phyloP scores from a whole-genome alignment of 2,329 filamentous ascomycete species.

The Coniochaeta prunicola region DNA sequence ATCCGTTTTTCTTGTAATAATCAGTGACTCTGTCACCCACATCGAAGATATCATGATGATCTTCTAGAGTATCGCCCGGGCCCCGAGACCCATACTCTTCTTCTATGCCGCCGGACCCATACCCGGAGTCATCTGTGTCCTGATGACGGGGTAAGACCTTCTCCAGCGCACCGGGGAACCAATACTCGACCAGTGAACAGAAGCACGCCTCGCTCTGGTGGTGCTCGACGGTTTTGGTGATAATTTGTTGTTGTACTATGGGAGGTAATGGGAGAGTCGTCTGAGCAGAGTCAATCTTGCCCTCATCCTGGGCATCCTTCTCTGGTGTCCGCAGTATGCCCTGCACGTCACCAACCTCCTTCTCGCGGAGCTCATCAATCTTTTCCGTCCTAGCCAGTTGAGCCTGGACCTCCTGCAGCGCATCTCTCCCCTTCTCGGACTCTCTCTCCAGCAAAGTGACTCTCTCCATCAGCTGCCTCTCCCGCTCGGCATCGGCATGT shows the following conservation, averaged over 20 bases:
- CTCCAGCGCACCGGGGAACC: not conserved
- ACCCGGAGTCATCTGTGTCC: not conserved
- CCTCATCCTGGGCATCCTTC: not conserved
- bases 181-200: not conserved
- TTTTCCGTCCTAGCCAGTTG: not conserved
- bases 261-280: not conserved
- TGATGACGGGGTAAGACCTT: not conserved
- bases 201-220: constrained; percentile 1
- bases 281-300: not conserved
- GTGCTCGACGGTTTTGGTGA: not conserved
- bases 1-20: not conserved
- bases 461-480: not conserved
- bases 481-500: not conserved
- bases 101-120: not conserved
- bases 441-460: not conserved
- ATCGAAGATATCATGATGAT: not conserved
- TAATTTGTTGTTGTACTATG: not conserved
- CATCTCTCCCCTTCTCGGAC: not conserved
- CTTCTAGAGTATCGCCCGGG: not conserved
- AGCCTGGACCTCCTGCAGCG: not conserved
- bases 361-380: not conserved
- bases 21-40: no score
- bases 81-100: not conserved
- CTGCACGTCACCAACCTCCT: not conserved
- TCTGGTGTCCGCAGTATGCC: not conserved